Evolutionary conservation across 176 grass and related monocot genomes (phyloP), one percentile per base, ranked within the genome.

Genomic region (Oryza brachyantha): DNA sequence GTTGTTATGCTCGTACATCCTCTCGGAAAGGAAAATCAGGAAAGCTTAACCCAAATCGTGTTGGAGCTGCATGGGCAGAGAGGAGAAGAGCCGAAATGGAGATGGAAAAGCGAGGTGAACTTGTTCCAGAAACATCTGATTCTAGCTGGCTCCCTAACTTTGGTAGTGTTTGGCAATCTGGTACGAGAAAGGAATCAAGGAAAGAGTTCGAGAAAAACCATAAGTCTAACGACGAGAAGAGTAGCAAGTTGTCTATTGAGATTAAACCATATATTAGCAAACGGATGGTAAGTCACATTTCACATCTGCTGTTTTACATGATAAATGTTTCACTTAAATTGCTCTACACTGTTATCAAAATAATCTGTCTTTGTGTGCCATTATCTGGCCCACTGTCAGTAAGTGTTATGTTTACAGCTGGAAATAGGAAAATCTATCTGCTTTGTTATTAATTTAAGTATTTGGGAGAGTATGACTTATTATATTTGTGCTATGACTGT

Each of bases 221-320:
- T 72, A 88, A 82, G 34, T 65, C 81, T 79, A 67, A 80, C 7
- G 62, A 82, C 10, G 69, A 50, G 4, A 66, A 86, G 24, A 83
- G 76, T 29, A 66, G 55, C 22, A 87, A 87, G 64, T 55, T 74
- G 57, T 45, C 77, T 66, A 50, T 84, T 66, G 75, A 89, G 61
- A 89, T 98, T 62, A 93, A 87, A 67, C 96, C 92, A 57, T 99
- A 99, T 81, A 87, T 92, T 61, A 99, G 96, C 84, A 99, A 99
- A 91, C 68, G 92, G 64, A 87, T 92, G 91, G 91, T 16, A 34
- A 74, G 70, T 68, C 41, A 35, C 24, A 1, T 63, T 41, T 68
- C 41, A 35, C 24, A 1, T 63, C 52, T 35, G 9, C 34, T 40
- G 60, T 68, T 57, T 70, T 64, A 21, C 8, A 81, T 24, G 19